phyloP scores from a whole-genome alignment of 108 stramenopile genomes.

The Nitzschia sp. region DNA sequence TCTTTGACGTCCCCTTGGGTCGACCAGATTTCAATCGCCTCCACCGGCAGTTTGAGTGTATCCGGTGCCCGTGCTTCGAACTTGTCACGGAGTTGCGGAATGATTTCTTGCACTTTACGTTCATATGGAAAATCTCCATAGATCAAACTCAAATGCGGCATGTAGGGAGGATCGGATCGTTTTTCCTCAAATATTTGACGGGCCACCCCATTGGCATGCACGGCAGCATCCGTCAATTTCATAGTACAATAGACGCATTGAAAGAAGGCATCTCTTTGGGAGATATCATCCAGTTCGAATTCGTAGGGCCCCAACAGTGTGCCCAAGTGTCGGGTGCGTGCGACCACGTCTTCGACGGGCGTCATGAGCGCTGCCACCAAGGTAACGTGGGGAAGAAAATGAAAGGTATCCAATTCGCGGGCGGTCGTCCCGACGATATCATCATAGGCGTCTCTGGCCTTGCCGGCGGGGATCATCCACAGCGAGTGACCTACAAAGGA shows the following conservation, averaged over 20 bases:
- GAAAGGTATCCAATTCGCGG: conserved; percentile 11
- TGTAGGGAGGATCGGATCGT: conserved; percentile 23
- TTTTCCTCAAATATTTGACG: conserved; percentile 18
- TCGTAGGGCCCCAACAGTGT: conserved; percentile 6
- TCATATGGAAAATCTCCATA: conserved; percentile 20
- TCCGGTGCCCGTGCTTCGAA: background rate
- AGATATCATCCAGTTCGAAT: conserved; percentile 8
- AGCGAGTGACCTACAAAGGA: conserved; percentile 20
- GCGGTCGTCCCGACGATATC: conserved; percentile 1
- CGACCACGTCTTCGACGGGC: conserved; percentile 3
- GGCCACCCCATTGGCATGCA: conserved; percentile 16
- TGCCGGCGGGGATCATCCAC: conserved; percentile 17
- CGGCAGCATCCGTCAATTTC: background rate
- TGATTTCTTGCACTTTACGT: background rate
- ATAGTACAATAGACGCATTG: conserved; percentile 22
- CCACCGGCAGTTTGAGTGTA: background rate
- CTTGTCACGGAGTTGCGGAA: conserved; percentile 6
- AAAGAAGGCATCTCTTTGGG: conserved; percentile 26
- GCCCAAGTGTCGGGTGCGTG: conserved; percentile 8
- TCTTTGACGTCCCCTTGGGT: conserved; percentile 25
- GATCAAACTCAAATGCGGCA: conserved; percentile 25
- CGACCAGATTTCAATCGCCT: conserved; percentile 31
- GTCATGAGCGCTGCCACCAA: conserved; percentile 15
- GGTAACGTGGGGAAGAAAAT: conserved; percentile 27
- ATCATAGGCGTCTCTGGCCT: background rate